Evolutionary conservation across 176 grass and related monocot species (phyloP), one percentile per base, ranked within the genome.

Genomic region (Saccharum officinarum): DNA sequence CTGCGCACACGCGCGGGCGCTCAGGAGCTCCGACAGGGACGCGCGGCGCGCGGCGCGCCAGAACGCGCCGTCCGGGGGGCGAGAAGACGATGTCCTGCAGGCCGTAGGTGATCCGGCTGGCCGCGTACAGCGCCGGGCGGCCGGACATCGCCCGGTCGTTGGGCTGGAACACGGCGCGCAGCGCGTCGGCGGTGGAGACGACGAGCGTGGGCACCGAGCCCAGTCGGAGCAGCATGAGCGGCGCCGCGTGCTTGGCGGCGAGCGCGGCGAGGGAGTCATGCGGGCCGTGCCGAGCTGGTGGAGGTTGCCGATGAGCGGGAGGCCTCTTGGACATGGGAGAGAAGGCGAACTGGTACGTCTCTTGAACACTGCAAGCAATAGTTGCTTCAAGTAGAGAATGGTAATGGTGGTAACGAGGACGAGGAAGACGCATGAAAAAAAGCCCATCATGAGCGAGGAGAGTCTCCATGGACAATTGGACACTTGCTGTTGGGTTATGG

Each of bases 231-330:
- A 88, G 82, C 87, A 97, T 97, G 64, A 97, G 82, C 10, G 89
- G 84, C 46, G 89, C 91, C 11, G 69, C 85, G 71, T 93, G 84
- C 73, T 17, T 47, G 54, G 74, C 73, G 67, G 94, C 86, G 10
- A 96, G 86, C 28, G 12, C 49, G 25, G 82, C 71, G 67, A 97
- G 92, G 81, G 87, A 68, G n/a, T 52, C 31, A 7, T 92, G 87
- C 49, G 90, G 62, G 74, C 83, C 18, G 83, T 6, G 41, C 94
- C 82, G 4, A 97, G 75, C 74, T 94, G 90, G 85, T 97, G 92
- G 28, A 94, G 95, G 84, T 97, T 97, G 59, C 95, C 95, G 76
- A 91, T 71, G 79, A 97, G 26, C 2, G 95, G 95, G 30, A 97
- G 83, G 49, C 78, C 89, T 71, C 80, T 73, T 1, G 95, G 88